phyloP scores from a whole-genome alignment of 2,329 filamentous ascomycete genomes.

The Pestalotiopsis sp. region DNA sequence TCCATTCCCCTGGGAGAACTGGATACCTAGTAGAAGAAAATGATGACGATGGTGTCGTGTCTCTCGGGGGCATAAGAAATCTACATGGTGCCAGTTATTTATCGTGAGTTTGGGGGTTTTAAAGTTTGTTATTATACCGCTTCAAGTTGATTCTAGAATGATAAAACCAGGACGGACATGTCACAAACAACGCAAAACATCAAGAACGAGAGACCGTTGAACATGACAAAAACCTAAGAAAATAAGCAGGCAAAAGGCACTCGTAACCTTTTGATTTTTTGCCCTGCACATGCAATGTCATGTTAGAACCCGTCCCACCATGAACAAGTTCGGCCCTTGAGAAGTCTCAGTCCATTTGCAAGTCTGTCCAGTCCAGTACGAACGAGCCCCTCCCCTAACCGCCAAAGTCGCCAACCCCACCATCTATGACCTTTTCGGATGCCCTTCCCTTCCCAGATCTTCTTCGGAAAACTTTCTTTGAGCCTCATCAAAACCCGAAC shows the following conservation, averaged over 20 bases:
- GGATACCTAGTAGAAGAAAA: background rate
- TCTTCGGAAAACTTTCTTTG: conserved; percentile 5
- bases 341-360: background rate
- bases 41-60: background rate
- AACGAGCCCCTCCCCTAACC: background rate
- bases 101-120: too few relatives aligned
- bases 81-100: too few relatives aligned
- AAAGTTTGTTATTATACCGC: too few relatives aligned
- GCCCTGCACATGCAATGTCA: background rate
- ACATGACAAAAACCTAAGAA: background rate
- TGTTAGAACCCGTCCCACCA: background rate
- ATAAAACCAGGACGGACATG: too few relatives aligned
- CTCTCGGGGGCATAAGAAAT: background rate
- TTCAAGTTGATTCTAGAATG: too few relatives aligned
- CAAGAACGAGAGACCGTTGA: too few relatives aligned
- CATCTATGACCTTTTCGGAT: conserved; percentile 3
- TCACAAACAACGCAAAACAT: too few relatives aligned
- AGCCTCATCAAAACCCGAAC: background rate
- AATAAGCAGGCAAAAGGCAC: background rate
- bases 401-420: conserved; percentile 5
- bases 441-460: background rate
- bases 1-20: background rate
- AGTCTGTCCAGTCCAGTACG: background rate
- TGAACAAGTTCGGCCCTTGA: background rate
- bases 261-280: background rate